Evolutionary conservation across 345 rosid species (phyloP), one percentile per base, ranked within the genome.

Genomic region (Fremontodendron californicum): DNA sequence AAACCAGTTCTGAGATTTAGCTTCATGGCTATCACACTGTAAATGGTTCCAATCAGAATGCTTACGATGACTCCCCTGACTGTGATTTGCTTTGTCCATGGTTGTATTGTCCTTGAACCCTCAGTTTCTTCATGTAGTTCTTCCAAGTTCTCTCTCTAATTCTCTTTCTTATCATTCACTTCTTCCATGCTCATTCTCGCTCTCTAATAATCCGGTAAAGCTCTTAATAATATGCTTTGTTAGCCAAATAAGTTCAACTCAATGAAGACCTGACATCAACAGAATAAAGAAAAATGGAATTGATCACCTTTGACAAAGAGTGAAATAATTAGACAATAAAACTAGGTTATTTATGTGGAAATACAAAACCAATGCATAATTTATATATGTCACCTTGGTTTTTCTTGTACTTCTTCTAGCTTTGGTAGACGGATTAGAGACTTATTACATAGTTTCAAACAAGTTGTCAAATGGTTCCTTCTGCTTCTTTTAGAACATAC

Each of bases 121-220:
- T 68, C 77, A 10, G 55, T 18, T 48, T 29, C 68, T 42, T 57
- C 76, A 8, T 63, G 77, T 21, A 8, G 11, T 43, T 75, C 78
- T 51, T 79, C 84, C 63, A 71, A 5, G 11, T 49, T 74, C 42
- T 62, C 85, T 54, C 71, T 57, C 73, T n/a, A n/a, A 25, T 79
- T 81, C 83, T 83, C 88, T 54, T 52, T 76, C 81, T 75, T 85
- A 39, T 82, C 77, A 35, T 55, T 69, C 76, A 67, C 79, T 75
- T 75, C 84, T 71, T 82, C 80, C 81, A 65, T 74, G 71, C 25
- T 82, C 82, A 68, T 39, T 29, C 40, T 42, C 49, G 65, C 63
- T 58, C 65, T 60, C 19, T 19, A 0, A 60, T n/a, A 60, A 60
- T 12, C 4, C 6, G 4, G 64, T 58, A 12, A 58, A 58, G 64